A percentile compares a stretch with the other conserved stretches of the same genome.
phyloP scores from a whole-genome alignment of 768 basidiomycete genomes.

The Auricularia auricula-judae region DNA sequence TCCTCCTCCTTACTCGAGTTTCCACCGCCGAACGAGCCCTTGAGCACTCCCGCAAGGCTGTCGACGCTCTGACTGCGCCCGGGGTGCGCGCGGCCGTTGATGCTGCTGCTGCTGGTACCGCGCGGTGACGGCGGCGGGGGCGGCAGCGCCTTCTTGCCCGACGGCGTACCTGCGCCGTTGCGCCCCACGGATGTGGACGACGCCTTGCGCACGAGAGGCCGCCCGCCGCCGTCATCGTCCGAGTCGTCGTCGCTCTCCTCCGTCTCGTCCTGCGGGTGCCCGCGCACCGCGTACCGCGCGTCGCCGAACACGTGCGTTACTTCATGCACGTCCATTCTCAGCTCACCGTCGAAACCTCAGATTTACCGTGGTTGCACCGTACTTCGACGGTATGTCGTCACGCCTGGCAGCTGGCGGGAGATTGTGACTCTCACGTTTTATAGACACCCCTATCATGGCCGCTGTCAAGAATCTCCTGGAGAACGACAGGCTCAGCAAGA shows the following conservation, averaged over 20 bases:
- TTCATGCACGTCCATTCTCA: background rate
- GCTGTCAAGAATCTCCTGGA: background rate
- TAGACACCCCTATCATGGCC: background rate
- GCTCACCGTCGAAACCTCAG: background rate
- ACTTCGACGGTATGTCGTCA: background rate
- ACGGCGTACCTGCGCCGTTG: conserved; percentile 3
- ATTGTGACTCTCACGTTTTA: background rate
- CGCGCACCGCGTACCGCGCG: conserved; percentile 10
- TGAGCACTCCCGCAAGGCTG: conserved; percentile 11
- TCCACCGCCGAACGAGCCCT: conserved; percentile 10
- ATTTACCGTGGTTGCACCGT: background rate
- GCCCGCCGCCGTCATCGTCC: conserved; percentile 10
- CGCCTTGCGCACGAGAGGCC: conserved; percentile 4
- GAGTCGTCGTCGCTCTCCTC: conserved; percentile 15
- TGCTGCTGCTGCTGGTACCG: conserved; percentile 26
- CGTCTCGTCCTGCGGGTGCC: conserved; percentile 17
- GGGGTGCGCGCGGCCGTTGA: conserved; percentile 37
- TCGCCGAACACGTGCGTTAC: conserved; percentile 7
- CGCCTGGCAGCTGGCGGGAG: background rate
- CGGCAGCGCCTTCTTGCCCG: conserved; percentile 44
- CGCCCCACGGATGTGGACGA: background rate
- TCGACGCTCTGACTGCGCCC: conserved; percentile 9
- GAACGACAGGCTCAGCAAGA: background rate
- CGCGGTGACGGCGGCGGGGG: conserved; percentile 54
- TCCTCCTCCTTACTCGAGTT: conserved; percentile 12